Evolutionary conservation across 495 filamentous ascomycete genomes (phyloP).

Genomic region (Talaromyces trachyspermus): DNA sequence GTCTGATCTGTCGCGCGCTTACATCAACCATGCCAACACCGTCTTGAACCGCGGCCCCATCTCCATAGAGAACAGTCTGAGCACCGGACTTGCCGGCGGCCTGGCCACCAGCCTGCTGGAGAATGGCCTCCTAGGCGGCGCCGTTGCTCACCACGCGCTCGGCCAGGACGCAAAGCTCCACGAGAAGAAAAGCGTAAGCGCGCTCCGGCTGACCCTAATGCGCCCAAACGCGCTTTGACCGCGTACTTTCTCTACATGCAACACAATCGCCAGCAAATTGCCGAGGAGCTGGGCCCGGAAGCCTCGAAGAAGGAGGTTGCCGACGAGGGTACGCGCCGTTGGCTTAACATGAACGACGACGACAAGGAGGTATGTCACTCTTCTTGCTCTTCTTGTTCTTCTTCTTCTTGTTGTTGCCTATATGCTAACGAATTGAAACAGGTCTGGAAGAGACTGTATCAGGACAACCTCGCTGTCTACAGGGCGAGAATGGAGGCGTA

Average conservation of each 20-base stretch:
- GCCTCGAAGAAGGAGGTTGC: conserved; percentile 72
- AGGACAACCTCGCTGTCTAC: conserved; percentile 69
- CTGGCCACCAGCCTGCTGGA: conserved; percentile 40
- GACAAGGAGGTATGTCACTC: conserved; percentile 75
- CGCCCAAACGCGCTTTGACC: conserved; percentile 86
- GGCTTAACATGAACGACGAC: conserved; percentile 62
- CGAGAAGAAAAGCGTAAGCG: conserved; percentile 81
- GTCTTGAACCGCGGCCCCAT: conserved; percentile 58
- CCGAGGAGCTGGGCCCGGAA: conserved; percentile 61
- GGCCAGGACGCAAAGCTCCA: conserved; percentile 39
- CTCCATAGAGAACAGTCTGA: conserved; percentile 42
- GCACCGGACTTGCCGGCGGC: conserved; percentile 39
- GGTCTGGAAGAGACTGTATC: conserved; percentile 69
- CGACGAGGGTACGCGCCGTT: conserved; percentile 73
- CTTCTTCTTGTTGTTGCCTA: conserved; percentile 7
- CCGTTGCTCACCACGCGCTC: conserved; percentile 28
- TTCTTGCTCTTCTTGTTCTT: conserved; percentile 13
- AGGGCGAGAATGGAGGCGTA: conserved; percentile 65
- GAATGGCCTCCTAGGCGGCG: conserved; percentile 29
- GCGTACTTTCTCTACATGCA: conserved; percentile 94
- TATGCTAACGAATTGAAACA: conserved; percentile 19
- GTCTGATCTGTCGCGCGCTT: conserved; percentile 66
- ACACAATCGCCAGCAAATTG: conserved; percentile 68
- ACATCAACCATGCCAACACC: conserved; percentile 73
- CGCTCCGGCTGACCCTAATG: conserved; percentile 76